Evolutionary conservation across 2,329 filamentous ascomycete species (phyloP).

Genomic region (Clonostachys sp.): DNA sequence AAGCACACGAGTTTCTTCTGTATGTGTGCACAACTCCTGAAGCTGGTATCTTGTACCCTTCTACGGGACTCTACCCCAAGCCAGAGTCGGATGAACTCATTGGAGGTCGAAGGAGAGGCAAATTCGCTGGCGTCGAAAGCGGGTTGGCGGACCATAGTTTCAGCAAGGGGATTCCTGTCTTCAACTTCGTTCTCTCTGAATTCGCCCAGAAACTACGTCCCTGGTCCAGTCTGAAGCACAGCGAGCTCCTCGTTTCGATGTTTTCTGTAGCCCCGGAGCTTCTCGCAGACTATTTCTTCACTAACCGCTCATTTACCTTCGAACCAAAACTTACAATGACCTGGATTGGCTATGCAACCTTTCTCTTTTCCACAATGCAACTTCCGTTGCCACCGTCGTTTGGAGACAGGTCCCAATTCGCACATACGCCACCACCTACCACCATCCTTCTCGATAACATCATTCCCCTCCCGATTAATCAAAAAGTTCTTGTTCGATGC

Average conservation of each 20-base stretch:
- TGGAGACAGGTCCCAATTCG: constrained; percentile 58
- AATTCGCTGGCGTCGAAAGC: constrained; percentile 56
- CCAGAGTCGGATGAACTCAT: constrained; percentile 48
- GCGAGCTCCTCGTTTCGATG: constrained; percentile 74
- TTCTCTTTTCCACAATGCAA: constrained; percentile 77
- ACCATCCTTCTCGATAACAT: constrained; percentile 81
- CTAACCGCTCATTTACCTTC: constrained; percentile 75
- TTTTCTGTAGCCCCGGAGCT: constrained; percentile 82
- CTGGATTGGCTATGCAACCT: constrained; percentile 91
- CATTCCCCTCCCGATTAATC: constrained; percentile 74
- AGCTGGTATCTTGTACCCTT: constrained; percentile 70
- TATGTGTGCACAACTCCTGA: constrained; percentile 68
- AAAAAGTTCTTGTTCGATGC: constrained; percentile 75
- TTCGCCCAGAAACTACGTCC: constrained; percentile 78
- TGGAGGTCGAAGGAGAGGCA: not conserved
- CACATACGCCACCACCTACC: constrained; percentile 70
- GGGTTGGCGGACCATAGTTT: constrained; percentile 68
- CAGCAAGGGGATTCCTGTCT: constrained; percentile 63
- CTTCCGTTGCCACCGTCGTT: constrained; percentile 69
- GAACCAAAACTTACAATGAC: constrained; percentile 90
- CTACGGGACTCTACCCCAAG: constrained; percentile 81
- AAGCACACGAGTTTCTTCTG: constrained; percentile 71
- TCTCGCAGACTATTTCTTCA: constrained; percentile 80
- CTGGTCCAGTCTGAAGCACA: constrained; percentile 76
- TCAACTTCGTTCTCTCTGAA: constrained; percentile 74